Percentiles rank a stretch among this genome's conserved stretches.
These are phyloP conservation scores for Pythium biforme DNA, from an alignment of 352 stramenopile species.

Conservation along the genomic window DNA sequence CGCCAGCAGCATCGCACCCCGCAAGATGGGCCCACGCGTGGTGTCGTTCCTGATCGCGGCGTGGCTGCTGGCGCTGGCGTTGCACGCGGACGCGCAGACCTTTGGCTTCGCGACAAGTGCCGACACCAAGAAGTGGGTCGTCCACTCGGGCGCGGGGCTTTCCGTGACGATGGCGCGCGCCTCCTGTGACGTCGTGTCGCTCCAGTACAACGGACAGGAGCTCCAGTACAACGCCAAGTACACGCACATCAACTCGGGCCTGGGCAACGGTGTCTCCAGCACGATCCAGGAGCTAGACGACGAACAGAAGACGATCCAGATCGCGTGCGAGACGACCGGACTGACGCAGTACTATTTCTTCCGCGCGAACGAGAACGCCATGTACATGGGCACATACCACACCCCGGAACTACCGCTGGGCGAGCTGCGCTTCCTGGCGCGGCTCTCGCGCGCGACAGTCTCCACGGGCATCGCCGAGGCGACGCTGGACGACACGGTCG, in stretches of 20 bases:
- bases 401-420: conserved; percentile 29
- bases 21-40: too few species aligned
- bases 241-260: conserved; percentile 44
- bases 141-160: conserved; percentile 34
- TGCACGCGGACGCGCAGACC: not conserved
- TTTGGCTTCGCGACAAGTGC: conserved; percentile 33
- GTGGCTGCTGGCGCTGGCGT: not conserved
- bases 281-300: conserved; percentile 36
- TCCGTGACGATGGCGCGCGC: conserved; percentile 36
- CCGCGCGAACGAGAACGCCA: conserved; percentile 45
- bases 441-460: conserved; percentile 35
- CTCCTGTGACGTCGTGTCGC: conserved; percentile 44
- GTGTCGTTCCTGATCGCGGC: not conserved
- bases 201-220: conserved; percentile 46
- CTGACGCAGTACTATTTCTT: conserved; percentile 57
- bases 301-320: conserved; percentile 40
- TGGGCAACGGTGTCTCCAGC: conserved; percentile 33
- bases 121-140: conserved; percentile 35
- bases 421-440: conserved; percentile 49
- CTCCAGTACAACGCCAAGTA: conserved; percentile 44
- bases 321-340: conserved; percentile 37
- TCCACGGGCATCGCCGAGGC: conserved; percentile 36
- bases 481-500: conserved; percentile 34
- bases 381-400: conserved; percentile 64
- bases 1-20: too few species aligned